A percentile compares a stretch with the other conserved stretches of the same genome.
phyloP scores from a whole-genome alignment of 1,284 basidiomycete genomes.

The Tilletiaria anomala region DNA sequence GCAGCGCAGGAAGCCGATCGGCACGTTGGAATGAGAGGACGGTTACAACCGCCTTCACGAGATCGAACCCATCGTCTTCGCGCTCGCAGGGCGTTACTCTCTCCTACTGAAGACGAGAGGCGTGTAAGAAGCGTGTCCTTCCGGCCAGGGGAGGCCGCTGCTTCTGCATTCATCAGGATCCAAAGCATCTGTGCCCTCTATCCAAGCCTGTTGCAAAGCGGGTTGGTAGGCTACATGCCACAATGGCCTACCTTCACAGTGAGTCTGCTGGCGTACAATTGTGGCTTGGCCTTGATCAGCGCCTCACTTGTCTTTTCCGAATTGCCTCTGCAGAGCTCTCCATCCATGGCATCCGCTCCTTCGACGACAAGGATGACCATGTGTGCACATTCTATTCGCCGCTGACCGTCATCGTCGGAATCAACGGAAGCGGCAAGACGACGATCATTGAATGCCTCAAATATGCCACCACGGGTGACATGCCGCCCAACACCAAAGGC shows the following conservation, averaged over 20 bases:
- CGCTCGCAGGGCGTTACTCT: too few relatives aligned
- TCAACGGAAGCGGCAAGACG: constrained; percentile 97
- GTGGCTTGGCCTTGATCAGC: background rate
- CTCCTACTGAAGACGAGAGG: too few relatives aligned
- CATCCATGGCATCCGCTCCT: constrained; percentile 40
- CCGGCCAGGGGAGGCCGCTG: too few relatives aligned
- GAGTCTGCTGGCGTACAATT: background rate
- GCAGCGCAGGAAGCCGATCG: too few relatives aligned
- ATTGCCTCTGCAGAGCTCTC: constrained; percentile 21
- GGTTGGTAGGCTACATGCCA: too few relatives aligned
- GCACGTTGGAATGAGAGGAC: too few relatives aligned
- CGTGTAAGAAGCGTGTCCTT: too few relatives aligned
- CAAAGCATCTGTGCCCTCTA: too few relatives aligned
- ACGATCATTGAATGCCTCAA: constrained; percentile 99
- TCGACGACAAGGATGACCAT: constrained; percentile 69
- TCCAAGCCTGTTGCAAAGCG: too few relatives aligned
- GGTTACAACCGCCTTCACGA: too few relatives aligned
- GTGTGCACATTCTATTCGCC: constrained; percentile 96
- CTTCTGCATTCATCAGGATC: too few relatives aligned
- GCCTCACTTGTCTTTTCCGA: background rate
- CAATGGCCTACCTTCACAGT: constrained; percentile 34
- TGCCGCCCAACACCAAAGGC: constrained; percentile 92
- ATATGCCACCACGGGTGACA: constrained; percentile 93
- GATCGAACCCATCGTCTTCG: too few relatives aligned
- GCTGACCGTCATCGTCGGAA: constrained; percentile 94